These are phyloP conservation scores for Xylona heveae DNA, from an alignment of 495 filamentous ascomycete genomes.

Conservation along the genomic window DNA sequence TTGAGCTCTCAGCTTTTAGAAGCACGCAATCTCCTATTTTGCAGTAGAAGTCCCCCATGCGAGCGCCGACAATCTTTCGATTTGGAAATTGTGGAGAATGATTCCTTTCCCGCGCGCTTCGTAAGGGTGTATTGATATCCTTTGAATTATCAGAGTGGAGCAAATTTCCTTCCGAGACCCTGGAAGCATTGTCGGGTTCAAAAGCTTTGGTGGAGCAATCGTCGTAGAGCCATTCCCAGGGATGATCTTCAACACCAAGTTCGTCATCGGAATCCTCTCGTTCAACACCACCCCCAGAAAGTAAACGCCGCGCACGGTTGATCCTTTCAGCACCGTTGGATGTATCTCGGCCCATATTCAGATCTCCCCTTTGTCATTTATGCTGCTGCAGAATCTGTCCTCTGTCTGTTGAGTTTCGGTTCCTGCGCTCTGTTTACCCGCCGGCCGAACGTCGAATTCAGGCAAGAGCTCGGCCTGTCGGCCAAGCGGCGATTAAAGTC, in stretches of 20 bases:
- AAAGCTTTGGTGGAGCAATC: slow-evolving; percentile 7
- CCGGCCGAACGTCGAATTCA: no score
- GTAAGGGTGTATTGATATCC: neutral
- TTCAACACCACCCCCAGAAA: slow-evolving; percentile 40
- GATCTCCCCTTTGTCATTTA: no score
- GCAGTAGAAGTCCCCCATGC: slow-evolving; percentile 71
- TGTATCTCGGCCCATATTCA: no score
- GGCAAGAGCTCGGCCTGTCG: no score
- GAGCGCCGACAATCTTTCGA: slow-evolving; percentile 50
- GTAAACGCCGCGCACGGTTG: slow-evolving; percentile 34
- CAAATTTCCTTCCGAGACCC: neutral
- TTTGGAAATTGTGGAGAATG: neutral
- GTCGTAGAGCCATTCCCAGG: slow-evolving; percentile 87
- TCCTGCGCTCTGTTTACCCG: no score
- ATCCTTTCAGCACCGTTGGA: no score
- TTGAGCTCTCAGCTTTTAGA: slow-evolving; percentile 61
- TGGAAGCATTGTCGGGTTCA: neutral
- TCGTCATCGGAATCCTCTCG: slow-evolving; percentile 88
- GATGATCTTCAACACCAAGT: slow-evolving; percentile 58
- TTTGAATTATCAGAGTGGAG: neutral
- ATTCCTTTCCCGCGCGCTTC: no score
- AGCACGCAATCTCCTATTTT: slow-evolving; percentile 62
- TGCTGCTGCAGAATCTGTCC: no score
- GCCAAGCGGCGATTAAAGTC: no score
- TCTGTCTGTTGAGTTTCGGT: no score